Percentiles rank a stretch among this genome's conserved stretches.
These are phyloP conservation scores for Bathelium albidoporum DNA, from an alignment of 495 filamentous ascomycete genomes.

Conservation along the genomic window DNA sequence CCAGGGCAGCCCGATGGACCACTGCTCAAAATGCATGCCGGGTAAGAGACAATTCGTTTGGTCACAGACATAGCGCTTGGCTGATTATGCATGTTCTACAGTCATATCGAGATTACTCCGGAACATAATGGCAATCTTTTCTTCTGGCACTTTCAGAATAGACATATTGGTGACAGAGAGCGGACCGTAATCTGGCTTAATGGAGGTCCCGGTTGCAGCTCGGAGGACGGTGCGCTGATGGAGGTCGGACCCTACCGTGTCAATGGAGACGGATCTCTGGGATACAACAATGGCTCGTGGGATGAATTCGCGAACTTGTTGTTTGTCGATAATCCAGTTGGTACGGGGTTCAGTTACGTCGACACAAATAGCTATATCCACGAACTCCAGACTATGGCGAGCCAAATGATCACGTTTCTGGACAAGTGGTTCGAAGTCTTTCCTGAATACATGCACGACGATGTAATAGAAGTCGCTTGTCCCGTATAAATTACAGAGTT, in stretches of 20 bases:
- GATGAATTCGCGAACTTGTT: conserved; percentile 93
- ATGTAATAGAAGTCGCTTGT: conserved; percentile 54
- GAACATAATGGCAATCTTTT: conserved; percentile 85
- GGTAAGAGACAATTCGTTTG: conserved; percentile 45
- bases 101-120: conserved; percentile 81
- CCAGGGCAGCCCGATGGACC: conserved; percentile 79
- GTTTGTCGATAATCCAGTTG: conserved; percentile 94
- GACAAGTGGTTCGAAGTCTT: conserved; percentile 85
- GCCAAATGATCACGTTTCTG: conserved; percentile 77
- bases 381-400: conserved; percentile 80
- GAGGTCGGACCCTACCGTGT: conserved; percentile 90
- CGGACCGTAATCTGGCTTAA: conserved; percentile 96
- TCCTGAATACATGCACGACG: conserved; percentile 84
- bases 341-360: conserved; percentile 92
- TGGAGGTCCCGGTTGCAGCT: conserved; percentile 91
- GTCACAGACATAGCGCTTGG: background rate
- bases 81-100: conserved; percentile 34
- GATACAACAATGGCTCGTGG: conserved; percentile 86
- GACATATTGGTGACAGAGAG: conserved; percentile 85
- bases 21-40: conserved; percentile 92
- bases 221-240: conserved; percentile 95
- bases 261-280: conserved; percentile 60
- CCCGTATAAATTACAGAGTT: conserved; percentile 28
- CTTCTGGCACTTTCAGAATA: conserved; percentile 96
- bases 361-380: conserved; percentile 74